Evolutionary conservation across 129 eudicot genomes (phyloP), one percentile per base, ranked within the genome.

Genomic region (Flaveria ramosissima): DNA sequence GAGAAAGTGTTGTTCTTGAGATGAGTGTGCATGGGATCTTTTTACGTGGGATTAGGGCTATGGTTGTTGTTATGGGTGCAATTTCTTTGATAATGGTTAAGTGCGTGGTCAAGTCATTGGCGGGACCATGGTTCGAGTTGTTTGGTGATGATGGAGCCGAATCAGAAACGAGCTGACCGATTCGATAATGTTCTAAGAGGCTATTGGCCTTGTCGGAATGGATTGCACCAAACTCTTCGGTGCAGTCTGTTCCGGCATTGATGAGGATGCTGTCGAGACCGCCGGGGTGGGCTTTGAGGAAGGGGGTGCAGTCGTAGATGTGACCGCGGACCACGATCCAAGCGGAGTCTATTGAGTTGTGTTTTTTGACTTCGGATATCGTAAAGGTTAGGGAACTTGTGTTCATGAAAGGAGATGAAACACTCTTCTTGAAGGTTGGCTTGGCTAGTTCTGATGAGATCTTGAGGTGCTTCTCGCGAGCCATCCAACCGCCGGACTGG

Each of bases 401-500:
- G 92, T 86, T 94, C 93, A 91, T 89, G 88, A 91, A 89, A 1
- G 99, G 99, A 1, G 93, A 78, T 10, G 97, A 89, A 14, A 89
- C 81, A 42, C 90, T 87, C 84, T 90, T 87, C 79, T 89, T 94
- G 10, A 94, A 81, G n/a, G 86, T 71, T 17, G 70, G 81, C 52
- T 74, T 48, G 2, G 87, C 68, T 52, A 16, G 24, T 5, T 80
- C 86, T 1, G 90, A 27, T 39, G 96, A 82, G 51, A 77, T 71
- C 76, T 86, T 93, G 2, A 84, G 84, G 56, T 89, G 90, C 21
- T 81, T 88, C 61, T 94, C 97, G 7, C 90, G 87, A 4, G 92
- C 97, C 99, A 94, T 94, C 99, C 99, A 94, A 30, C 99, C 99
- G 6, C 99, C 99, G 1, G 97, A 71, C 42, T 87, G 88, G 88